Evolutionary conservation across 2,329 filamentous ascomycete species (phyloP), one percentile per base, ranked within the genome.

Genomic region (Verticillium nonalfalfae): DNA sequence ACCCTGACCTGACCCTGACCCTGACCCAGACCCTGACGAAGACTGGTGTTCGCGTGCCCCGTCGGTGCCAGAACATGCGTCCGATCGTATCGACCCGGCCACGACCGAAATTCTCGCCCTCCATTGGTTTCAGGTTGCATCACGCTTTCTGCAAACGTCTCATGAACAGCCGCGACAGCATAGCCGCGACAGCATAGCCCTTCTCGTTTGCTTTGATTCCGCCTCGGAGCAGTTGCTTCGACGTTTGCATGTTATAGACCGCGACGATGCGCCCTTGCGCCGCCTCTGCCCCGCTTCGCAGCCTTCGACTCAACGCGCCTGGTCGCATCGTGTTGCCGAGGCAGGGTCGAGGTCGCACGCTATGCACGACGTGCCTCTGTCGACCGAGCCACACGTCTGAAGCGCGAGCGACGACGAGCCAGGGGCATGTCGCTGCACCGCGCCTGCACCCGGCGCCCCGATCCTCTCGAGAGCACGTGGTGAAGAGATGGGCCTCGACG

Each of bases 401-500:
- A 21, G 14, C n/a, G 33, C 33, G 10, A 11, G 13, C n/a, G n/a
- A n/a, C 45, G n/a, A 50, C 7, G 21, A 21, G 45, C 18, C 45
- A 50, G 45, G 45, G 45, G 9, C n/a, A 21, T 21, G n/a, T 4
- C 11, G n/a, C 45, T 18, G 45, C 45, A 18, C 21, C 2, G 26
- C 45, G 18, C 45, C 45, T 50, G 45, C 45, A 26, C n/a, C 45
- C 21, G 18, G 45, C 45, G 15, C 9, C 45, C 3, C 45, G 21
- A 9, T 18, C 11, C 7, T 14, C 54, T 14, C 11, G 35, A 4
- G 61, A 60, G 56, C 45, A n/a, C 45, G 45, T 7, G 7, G 13
- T 9, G 2, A 62, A 55, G 40, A 61, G 64, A 39, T 10, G 59
- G 10, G 61, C 63, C 13, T 64, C 64, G n/a, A 60, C 61, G 11